These are phyloP conservation scores for Phytophthora podocarpi DNA, from an alignment of 352 stramenopile species.

Conservation along the genomic window DNA sequence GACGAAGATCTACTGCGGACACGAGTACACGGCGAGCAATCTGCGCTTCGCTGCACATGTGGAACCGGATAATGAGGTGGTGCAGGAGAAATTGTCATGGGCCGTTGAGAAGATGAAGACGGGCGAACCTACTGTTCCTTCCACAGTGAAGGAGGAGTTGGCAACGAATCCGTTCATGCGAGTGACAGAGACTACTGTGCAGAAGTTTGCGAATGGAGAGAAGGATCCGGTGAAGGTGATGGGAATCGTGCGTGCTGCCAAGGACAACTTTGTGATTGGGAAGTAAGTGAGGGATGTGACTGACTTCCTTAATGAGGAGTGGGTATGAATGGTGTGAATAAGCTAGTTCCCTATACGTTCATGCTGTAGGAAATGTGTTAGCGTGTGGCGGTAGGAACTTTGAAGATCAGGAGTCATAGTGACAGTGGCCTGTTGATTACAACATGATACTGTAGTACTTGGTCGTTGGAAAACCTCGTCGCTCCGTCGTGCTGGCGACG, in stretches of 20 bases:
- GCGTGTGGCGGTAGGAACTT: too few relatives aligned
- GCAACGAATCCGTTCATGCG: conserved; percentile 87
- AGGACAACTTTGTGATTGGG: conserved; percentile 68
- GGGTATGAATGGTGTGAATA: too few relatives aligned
- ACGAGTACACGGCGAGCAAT: conserved; percentile 95
- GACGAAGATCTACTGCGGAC: conserved; percentile 90
- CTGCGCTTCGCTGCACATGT: conserved; percentile 89
- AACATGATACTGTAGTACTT: too few relatives aligned
- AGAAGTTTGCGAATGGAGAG: conserved; percentile 49
- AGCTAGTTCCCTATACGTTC: too few relatives aligned
- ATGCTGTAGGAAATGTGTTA: too few relatives aligned
- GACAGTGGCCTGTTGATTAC: too few relatives aligned
- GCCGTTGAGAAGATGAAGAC: conserved; percentile 44
- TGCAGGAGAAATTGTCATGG: conserved; percentile 73
- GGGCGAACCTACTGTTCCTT: conserved; percentile 88
- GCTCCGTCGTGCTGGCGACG: too few relatives aligned
- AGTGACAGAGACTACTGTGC: conserved; percentile 50
- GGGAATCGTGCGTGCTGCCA: conserved; percentile 52
- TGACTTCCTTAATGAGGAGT: too few relatives aligned
- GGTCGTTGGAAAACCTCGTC: too few relatives aligned
- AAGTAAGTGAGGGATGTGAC: conserved; percentile 45
- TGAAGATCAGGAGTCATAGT: too few relatives aligned
- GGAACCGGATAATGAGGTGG: conserved; percentile 83
- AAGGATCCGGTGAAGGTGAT: conserved; percentile 64
- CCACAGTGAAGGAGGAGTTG: conserved; percentile 72